Base-by-base conservation (phyloP, 306 rosid genomes). In the Fragaria nilgerrensis region DNA sequence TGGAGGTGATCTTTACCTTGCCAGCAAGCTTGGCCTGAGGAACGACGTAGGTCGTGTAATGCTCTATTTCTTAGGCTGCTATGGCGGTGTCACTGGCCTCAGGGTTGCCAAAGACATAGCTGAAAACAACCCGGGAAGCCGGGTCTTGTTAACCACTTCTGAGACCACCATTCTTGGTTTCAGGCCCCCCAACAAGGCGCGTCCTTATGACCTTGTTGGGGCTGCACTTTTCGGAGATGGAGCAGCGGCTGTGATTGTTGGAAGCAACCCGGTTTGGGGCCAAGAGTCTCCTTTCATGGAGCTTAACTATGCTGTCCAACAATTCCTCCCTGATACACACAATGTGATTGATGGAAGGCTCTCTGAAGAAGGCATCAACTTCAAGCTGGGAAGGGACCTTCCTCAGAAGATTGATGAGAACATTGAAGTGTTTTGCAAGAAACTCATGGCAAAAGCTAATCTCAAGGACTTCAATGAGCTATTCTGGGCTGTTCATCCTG, bases 201-300 rank as follows among this genome's bases (percentile, higher is more conserved):
- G 99, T 50, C 98, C 99, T 12, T 96, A 96, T 22, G 98, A 96
- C 68, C 96, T 96, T 2, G 99, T 96, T 0, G 98, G 98, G n/a
- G 98, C 98, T n/a, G 99, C 97, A 6, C 92, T 96, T 45, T 96
- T 96, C 8, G 98, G 98, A 0, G 99, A 96, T 22, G 98, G 98
- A 1, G 99, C 98, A 6, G 98, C 99, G 0, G 96, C 98, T 0
- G 99, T 76, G 14, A 91, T 96, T 48, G 16, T 96, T 14, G 98
- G 99, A 84, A 56, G 91, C 6, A 65, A 92, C 81, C 97, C 98
- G 0, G 15, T 83, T 16, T 3, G 22, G 1, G 88, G 68, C 3
- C 75, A 70, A 64, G 98, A 94, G 53, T 70, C 82, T 43, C 96
- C 99, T n/a, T 96, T 93, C 89, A 83, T 96, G 93, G 98, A 96